These are phyloP conservation scores for Alternaria hordeiaustralica DNA, from an alignment of 2,329 filamentous ascomycete genomes.

Conservation along the genomic window DNA sequence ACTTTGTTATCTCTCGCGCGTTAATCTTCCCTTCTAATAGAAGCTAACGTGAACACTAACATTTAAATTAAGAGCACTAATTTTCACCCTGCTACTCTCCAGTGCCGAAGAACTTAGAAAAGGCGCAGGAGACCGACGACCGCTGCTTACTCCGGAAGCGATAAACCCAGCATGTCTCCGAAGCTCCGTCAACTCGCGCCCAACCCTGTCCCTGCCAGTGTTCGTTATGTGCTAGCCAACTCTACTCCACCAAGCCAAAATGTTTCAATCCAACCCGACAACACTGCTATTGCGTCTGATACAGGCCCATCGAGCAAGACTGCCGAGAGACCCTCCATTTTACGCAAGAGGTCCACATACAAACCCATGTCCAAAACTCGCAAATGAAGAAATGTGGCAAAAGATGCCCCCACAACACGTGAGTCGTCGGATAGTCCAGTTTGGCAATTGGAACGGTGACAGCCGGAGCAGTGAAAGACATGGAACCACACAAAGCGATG, in stretches of 20 bases:
- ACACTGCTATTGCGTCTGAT: not conserved
- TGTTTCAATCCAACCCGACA: not conserved
- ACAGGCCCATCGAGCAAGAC: not conserved
- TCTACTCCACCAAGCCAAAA: not conserved
- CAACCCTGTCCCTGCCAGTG: not conserved
- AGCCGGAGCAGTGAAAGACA: not conserved
- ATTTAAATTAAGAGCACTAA: not conserved
- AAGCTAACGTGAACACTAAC: not conserved
- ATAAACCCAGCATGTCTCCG: not conserved
- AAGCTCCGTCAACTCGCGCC: not conserved
- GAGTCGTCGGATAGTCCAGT: not conserved
- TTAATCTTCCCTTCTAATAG: not conserved
- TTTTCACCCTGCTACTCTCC: not conserved
- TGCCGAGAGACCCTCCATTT: not conserved
- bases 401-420: not conserved
- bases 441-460: not conserved
- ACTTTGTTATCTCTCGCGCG: not conserved
- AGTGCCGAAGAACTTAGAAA: not conserved
- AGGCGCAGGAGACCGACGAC: not conserved
- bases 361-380: not conserved
- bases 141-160: not conserved
- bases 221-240: not conserved
- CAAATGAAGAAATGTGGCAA: not conserved
- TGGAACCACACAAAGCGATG: not conserved
- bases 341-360: too few species aligned